Evolutionary conservation across 2,329 filamentous ascomycete genomes (phyloP).

Genomic region (Aspergillus quadricinctus): DNA sequence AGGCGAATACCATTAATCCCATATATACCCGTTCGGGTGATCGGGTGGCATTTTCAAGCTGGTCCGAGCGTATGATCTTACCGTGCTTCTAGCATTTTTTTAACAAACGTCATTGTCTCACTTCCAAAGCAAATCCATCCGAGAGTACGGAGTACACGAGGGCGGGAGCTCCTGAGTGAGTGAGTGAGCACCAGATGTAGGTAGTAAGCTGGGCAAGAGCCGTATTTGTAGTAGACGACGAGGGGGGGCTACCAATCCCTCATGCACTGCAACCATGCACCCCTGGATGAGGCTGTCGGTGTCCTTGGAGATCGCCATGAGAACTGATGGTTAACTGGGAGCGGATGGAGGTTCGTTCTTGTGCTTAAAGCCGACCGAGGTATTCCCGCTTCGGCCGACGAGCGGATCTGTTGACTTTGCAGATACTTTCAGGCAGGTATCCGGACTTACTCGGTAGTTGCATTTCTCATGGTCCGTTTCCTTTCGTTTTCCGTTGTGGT

Average conservation of each 20-base stretch:
- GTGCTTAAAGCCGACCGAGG: constrained; percentile 15
- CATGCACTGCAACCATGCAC: neutral
- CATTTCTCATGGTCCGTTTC: neutral
- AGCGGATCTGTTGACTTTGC: neutral
- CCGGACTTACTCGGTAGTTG: neutral
- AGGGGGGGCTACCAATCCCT: neutral
- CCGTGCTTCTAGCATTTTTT: neutral
- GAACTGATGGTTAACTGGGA: neutral
- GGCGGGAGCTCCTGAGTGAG: no score
- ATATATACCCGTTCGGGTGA: neutral
- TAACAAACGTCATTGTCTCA: neutral
- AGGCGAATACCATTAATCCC: neutral
- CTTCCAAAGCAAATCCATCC: no score
- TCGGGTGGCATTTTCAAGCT: neutral
- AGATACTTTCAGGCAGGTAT: no score
- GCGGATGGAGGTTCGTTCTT: neutral
- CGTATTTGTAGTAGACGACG: no score
- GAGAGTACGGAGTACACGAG: no score
- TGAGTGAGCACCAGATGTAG: no score
- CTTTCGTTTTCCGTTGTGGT: neutral
- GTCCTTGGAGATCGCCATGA: neutral
- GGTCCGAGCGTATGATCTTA: neutral
- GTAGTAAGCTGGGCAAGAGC: no score
- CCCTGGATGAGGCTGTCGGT: neutral
- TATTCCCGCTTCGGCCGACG: constrained; percentile 16